These are phyloP conservation scores for Chrysanthemum lavandulifolium DNA, from an alignment of 129 eudicot species.

Conservation along the genomic window DNA sequence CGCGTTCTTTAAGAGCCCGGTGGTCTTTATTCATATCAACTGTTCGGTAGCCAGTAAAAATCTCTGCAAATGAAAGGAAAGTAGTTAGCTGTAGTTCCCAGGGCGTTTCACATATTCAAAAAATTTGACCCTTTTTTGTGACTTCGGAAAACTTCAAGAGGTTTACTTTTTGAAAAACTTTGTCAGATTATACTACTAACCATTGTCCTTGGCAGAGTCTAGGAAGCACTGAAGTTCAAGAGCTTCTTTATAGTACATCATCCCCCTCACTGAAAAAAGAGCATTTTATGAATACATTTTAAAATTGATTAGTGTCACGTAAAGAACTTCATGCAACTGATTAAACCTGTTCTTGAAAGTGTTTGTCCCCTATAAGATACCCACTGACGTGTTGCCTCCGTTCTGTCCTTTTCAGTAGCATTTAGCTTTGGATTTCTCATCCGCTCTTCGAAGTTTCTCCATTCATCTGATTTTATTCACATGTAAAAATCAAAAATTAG, in stretches of 20 bases:
- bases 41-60: constrained; percentile 78
- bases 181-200: constrained; percentile 48
- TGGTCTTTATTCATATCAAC: constrained; percentile 48
- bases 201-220: constrained; percentile 76
- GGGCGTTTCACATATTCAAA: neutral
- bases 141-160: too few species aligned
- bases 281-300: neutral
- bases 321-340: constrained; percentile 3
- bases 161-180: neutral
- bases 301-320: neutral
- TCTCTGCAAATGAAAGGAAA: constrained; percentile 52
- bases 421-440: constrained; percentile 54
- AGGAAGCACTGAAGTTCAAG: constrained; percentile 91
- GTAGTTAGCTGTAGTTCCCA: constrained; percentile 12
- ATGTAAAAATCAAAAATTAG: constrained; percentile 20
- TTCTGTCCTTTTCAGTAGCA: constrained; percentile 42
- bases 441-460: constrained; percentile 75
- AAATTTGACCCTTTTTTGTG: too few species aligned
- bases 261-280: too few species aligned
- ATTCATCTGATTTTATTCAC: constrained; percentile 59
- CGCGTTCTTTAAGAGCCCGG: constrained; percentile 51
- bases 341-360: constrained; percentile 92
- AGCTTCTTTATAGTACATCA: constrained; percentile 96
- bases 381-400: constrained; percentile 76
- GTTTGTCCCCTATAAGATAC: constrained; percentile 98